Evolutionary conservation across 176 grass and related monocot species (phyloP).

Genomic region (Eremochloa ophiuroides): DNA sequence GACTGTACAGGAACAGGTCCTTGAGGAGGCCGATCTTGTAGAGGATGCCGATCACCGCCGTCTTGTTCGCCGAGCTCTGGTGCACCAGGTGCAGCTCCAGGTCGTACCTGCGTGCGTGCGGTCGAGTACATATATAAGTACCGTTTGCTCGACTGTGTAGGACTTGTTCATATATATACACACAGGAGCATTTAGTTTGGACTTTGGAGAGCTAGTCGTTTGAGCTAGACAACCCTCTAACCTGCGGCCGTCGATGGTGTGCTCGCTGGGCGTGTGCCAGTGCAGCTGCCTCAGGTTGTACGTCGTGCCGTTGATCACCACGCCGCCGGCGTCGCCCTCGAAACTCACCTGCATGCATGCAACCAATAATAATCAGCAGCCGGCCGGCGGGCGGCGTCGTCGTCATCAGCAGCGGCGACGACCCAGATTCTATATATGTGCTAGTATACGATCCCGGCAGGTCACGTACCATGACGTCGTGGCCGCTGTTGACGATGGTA

Average conservation of each 20-base stretch:
- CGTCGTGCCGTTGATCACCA: constrained; percentile 47
- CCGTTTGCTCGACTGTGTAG: no score
- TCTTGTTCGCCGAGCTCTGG: constrained; percentile 30
- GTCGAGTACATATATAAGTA: no score
- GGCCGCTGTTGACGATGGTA: constrained; percentile 52
- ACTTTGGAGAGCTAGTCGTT: no score
- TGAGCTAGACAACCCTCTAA: no score
- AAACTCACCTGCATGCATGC: constrained; percentile 33
- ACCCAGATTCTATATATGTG: no score
- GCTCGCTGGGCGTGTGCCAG: constrained; percentile 84
- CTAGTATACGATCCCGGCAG: no score
- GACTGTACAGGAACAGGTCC: constrained; percentile 44
- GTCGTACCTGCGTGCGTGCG: no score
- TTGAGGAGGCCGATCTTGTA: constrained; percentile 21
- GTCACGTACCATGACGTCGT: constrained; percentile 48
- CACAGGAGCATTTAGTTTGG: no score
- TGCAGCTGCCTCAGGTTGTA: constrained; percentile 63
- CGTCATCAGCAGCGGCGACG: neutral
- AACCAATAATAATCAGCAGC: neutral
- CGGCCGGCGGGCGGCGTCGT: neutral
- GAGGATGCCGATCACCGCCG: constrained; percentile 51
- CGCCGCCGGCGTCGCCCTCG: constrained; percentile 34
- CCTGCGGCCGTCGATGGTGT: constrained; percentile 52
- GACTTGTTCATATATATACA: no score
- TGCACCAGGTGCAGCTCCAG: constrained; percentile 85